A percentile compares a stretch with the other conserved stretches of the same genome.
Conservation (phyloP, 208 protist species). For the Phytomonas sp. region DNA sequence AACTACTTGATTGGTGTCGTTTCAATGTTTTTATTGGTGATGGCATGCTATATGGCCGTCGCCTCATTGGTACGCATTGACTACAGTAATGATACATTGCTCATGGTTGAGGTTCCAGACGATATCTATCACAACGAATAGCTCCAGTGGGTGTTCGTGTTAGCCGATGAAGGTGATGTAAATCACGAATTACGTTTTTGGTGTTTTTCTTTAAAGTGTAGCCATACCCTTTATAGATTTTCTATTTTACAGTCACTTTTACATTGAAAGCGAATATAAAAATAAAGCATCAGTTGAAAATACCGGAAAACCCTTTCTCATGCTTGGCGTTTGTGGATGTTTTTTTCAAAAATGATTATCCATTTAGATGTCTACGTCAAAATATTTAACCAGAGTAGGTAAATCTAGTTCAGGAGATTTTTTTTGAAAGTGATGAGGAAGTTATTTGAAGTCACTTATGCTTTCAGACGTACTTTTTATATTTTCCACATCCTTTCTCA, state of each 20-base stretch:
- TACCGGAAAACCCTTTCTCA: not conserved
- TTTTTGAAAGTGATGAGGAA: not conserved
- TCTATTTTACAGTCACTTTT: not conserved
- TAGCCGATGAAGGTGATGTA: not conserved
- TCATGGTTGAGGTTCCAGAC: conserved; percentile 83
- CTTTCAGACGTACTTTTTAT: not conserved
- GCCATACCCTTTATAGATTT: not conserved
- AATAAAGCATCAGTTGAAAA: not conserved
- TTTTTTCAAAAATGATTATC: not conserved
- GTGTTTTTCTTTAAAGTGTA: not conserved
- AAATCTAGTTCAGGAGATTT: not conserved
- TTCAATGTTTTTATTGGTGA: conserved; percentile 39
- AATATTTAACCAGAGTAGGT: not conserved
- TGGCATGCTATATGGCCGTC: conserved; percentile 54
- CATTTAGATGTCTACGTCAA: not conserved
- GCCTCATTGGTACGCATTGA: conserved; percentile 59
- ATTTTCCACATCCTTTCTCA: not conserved
- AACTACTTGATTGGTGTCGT: conserved; percentile 75
- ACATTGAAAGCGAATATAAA: not conserved
- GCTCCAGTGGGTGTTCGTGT: not conserved
- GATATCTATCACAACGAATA: conserved; percentile 39
- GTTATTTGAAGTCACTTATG: not conserved
- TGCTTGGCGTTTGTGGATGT: not conserved
- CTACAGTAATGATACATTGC: conserved; percentile 78
- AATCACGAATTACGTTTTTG: not conserved